Base-by-base conservation (phyloP, 2,329 filamentous ascomycete species). In the Neophaeococcomyces aloes region DNA sequence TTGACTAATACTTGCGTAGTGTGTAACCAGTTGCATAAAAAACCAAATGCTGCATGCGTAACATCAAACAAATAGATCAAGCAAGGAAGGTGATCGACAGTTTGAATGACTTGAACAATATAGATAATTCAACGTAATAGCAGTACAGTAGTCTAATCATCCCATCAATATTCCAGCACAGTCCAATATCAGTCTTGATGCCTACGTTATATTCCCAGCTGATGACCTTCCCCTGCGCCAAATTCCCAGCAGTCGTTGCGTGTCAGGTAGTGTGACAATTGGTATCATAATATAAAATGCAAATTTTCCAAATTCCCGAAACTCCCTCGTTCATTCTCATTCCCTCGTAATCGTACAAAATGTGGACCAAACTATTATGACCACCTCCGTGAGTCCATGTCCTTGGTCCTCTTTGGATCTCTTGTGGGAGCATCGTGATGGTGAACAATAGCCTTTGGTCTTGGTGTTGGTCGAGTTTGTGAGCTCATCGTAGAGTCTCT, bases 391-490 rank as follows among this genome's bases (percentile, higher is more conserved):
- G 30, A 33, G 14, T 34, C 39, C 39, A 42, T 42, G 31, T 42
- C 39, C 27, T 42, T 42, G 19, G 39, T 42, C 35, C 39, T 34
- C 17, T 42, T 42, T 15, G 39, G 30, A 13, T 42, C 39, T 35
- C 30, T 42, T 17, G 39, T 42, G 17, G 39, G 39, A 11, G 19
- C 29, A 19, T 35, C 19, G 18, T 42, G 39, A 25, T 42, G 39
- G 15, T 19, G 5, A 21, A 42, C 35, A 18, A 42, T 25, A 2
- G 39, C 39, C 35, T 42, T 42, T 4, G 39, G 39, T 29, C 39
- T 42, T 14, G 39, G 17, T 3, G 19, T 30, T 15, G 39, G 39
- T 15, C 39, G 30, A 7, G 15, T 7, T 7, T 42, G 14, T 35
- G 30, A 27, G 8, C 29, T 27, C 23, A 27, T 15, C 2, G 23